phyloP scores from a whole-genome alignment of 2,329 filamentous ascomycete species.

The Dothistroma pini region DNA sequence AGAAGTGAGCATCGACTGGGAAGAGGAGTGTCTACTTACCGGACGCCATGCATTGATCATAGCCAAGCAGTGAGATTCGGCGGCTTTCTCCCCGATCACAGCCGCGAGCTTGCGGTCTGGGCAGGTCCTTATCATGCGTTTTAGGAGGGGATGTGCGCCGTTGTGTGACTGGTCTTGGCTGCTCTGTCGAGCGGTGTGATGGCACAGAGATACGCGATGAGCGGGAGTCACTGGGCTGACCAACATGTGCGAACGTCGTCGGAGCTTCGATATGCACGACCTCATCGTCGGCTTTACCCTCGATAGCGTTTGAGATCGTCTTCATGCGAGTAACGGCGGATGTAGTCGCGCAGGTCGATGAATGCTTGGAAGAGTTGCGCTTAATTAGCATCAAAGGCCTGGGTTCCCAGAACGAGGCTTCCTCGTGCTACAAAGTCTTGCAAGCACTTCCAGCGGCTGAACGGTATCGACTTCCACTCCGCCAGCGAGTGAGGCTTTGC shows the following conservation, averaged over 20 bases:
- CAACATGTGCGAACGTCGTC: slow-evolving; percentile 7
- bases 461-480: slow-evolving; percentile 14
- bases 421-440: slow-evolving; percentile 34
- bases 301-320: not conserved
- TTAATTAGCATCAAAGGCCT: slow-evolving; percentile 16
- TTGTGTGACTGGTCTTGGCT: slow-evolving; percentile 11
- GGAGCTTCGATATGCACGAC: not conserved
- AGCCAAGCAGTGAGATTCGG: too few species aligned
- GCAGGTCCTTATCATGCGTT: not conserved
- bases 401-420: slow-evolving; percentile 31
- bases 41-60: too few species aligned
- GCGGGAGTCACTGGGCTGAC: too few species aligned
- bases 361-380: slow-evolving; percentile 20
- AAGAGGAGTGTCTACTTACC: too few species aligned
- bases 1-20: too few species aligned
- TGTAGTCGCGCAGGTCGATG: slow-evolving; percentile 9
- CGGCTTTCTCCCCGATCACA: too few species aligned
- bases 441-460: slow-evolving; percentile 29
- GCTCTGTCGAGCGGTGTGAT: too few species aligned
- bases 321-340: not conserved
- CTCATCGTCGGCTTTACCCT: not conserved
- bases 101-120: too few species aligned
- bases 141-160: not conserved
- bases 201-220: too few species aligned
- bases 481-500: slow-evolving; percentile 8